Percentiles rank a stretch among this genome's conserved stretches.
Evolutionary conservation across 2,329 filamentous ascomycete genomes (phyloP).

Genomic region (Trichothecium roseum): DNA sequence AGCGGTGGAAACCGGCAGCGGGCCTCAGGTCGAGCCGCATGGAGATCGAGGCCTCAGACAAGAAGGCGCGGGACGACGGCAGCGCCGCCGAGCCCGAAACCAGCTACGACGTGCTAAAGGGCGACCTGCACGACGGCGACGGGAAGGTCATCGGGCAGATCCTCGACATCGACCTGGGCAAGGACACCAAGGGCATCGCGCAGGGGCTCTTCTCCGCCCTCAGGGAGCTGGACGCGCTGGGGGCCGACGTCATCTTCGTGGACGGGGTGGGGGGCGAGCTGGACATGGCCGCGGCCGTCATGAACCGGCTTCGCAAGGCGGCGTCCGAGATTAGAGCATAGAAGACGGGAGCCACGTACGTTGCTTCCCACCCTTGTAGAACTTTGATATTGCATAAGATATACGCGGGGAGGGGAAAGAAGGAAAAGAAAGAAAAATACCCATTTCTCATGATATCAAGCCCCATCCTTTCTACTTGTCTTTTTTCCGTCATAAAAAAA

Average conservation of each 20-base stretch:
- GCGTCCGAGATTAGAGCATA: constrained; percentile 49
- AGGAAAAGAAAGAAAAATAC: constrained; percentile 7
- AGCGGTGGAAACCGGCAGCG: constrained; percentile 36
- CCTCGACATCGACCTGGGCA: constrained; percentile 66
- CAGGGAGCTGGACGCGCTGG: constrained; percentile 69
- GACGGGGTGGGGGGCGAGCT: constrained; percentile 76
- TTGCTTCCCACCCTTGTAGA: constrained; percentile 3
- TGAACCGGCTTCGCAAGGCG: constrained; percentile 75
- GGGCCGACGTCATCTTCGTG: constrained; percentile 77
- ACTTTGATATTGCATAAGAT: no score
- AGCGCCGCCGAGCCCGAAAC: constrained; percentile 15
- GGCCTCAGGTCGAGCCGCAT: constrained; percentile 25
- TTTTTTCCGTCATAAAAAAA: not conserved
- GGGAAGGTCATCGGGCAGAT: constrained; percentile 28
- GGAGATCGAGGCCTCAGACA: constrained; percentile 6
- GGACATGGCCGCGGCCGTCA: constrained; percentile 76
- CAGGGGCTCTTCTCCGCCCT: constrained; percentile 81
- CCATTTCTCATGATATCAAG: constrained; percentile 7
- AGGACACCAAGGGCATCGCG: constrained; percentile 63
- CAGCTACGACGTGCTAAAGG: constrained; percentile 29
- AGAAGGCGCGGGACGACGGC: constrained; percentile 15
- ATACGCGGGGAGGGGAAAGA: no score
- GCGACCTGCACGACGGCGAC: constrained; percentile 23
- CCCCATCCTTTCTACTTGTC: no score
- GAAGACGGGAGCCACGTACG: constrained; percentile 16